Conservation (phyloP, 371 early-diverging fungal genomes). For the Gilbertella persicaria region DNA sequence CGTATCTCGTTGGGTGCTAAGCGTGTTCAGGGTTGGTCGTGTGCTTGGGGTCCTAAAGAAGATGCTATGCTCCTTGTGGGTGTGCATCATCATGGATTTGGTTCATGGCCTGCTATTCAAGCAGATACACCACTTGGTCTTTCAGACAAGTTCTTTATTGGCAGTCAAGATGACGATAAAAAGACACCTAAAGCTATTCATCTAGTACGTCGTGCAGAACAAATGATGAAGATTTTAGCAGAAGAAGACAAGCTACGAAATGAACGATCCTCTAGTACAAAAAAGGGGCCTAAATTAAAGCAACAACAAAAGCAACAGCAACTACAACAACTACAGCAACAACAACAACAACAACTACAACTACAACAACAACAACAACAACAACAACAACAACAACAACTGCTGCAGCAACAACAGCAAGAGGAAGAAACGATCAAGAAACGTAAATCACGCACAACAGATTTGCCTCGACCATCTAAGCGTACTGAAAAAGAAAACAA, state of each 20-base stretch:
- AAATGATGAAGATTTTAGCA: constrained; percentile 79
- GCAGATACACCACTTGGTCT: constrained; percentile 79
- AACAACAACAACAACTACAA: constrained; percentile 16
- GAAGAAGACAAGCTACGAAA: constrained; percentile 43
- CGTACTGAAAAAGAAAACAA: constrained; percentile 19
- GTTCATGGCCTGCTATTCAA: constrained; percentile 88
- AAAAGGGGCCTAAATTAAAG: neutral
- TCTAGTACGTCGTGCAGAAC: constrained; percentile 87
- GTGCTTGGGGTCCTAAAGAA: constrained; percentile 89
- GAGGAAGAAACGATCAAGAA: neutral
- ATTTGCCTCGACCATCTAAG: constrained; percentile 5
- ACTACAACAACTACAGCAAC: constrained; percentile 2
- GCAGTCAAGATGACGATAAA: constrained; percentile 42
- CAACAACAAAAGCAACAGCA: neutral
- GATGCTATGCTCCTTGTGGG: constrained; percentile 97
- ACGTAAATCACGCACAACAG: neutral
- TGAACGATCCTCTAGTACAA: neutral
- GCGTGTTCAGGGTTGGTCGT: constrained; percentile 85
- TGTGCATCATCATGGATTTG: constrained; percentile 92
- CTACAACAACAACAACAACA: neutral
- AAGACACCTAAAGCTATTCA: constrained; percentile 83
- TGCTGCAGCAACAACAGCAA: constrained; percentile 2
- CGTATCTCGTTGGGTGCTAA: constrained; percentile 73
- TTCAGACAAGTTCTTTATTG: constrained; percentile 81
- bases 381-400: neutral